phyloP scores from a whole-genome alignment of 495 filamentous ascomycete genomes.

The Podospora australis region DNA sequence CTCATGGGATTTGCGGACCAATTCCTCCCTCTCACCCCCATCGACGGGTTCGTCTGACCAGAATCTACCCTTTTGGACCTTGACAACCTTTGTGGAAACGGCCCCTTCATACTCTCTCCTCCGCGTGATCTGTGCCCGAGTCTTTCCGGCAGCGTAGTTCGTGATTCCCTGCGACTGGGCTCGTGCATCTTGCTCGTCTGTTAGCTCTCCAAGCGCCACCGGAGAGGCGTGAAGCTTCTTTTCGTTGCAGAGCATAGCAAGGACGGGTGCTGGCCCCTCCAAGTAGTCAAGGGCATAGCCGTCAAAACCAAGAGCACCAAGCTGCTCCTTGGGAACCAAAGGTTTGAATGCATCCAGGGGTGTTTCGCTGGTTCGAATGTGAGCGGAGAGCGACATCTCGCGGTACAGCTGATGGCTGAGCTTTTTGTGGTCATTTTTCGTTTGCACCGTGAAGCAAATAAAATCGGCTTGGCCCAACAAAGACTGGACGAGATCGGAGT shows the following conservation, averaged over 20 bases:
- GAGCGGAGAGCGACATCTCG: constrained; percentile 55
- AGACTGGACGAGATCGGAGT: constrained; percentile 68
- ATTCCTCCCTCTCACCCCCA: constrained; percentile 46
- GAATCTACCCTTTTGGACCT: constrained; percentile 47
- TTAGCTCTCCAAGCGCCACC: constrained; percentile 55
- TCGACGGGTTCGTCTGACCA: constrained; percentile 81
- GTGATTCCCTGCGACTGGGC: constrained; percentile 46
- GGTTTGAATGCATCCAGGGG: constrained; percentile 45
- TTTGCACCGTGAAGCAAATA: constrained; percentile 70
- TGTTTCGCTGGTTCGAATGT: constrained; percentile 51
- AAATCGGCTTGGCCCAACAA: constrained; percentile 58
- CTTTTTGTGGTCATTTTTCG: constrained; percentile 62
- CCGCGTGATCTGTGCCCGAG: constrained; percentile 52
- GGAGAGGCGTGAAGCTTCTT: constrained; percentile 59
- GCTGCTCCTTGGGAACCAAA: constrained; percentile 48
- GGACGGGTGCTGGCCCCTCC: constrained; percentile 72
- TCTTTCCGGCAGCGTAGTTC: constrained; percentile 49
- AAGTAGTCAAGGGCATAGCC: constrained; percentile 72
- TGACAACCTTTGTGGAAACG: constrained; percentile 54
- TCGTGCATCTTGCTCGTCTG: constrained; percentile 53
- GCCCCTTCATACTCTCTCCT: constrained; percentile 71
- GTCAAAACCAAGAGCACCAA: constrained; percentile 62
- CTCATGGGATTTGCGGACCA: constrained; percentile 31
- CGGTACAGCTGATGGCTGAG: constrained; percentile 50
- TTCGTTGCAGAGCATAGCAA: constrained; percentile 78